Conservation (phyloP, 108 stramenopile genomes). For the Cyclostephanos tholiformis region DNA sequence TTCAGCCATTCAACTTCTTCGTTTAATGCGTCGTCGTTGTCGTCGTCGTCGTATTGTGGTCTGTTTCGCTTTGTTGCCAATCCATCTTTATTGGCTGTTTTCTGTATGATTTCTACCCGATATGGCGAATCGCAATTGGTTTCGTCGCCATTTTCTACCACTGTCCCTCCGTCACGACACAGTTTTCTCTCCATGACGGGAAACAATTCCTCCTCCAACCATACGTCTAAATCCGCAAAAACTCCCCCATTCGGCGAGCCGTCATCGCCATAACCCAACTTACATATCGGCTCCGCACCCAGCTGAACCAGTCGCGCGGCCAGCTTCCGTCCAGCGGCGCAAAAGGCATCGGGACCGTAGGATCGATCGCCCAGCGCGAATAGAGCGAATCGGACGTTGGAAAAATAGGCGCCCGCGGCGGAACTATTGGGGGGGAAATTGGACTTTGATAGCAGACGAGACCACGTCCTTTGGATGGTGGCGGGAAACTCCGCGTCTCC, state of each 20-base stretch:
- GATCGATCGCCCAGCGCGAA: conserved; percentile 87
- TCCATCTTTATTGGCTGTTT: background rate
- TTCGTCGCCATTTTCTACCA: background rate
- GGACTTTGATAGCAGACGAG: conserved; percentile 62
- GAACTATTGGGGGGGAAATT: background rate
- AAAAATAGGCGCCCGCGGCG: conserved; percentile 38
- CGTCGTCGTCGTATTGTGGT: background rate
- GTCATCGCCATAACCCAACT: conserved; percentile 87
- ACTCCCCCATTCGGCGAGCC: conserved; percentile 79
- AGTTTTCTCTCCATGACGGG: conserved; percentile 13
- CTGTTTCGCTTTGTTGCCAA: background rate
- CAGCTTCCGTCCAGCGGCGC: conserved; percentile 84
- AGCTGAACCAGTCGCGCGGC: conserved; percentile 78
- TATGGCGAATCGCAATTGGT: conserved; percentile 8
- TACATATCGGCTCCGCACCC: conserved; percentile 59
- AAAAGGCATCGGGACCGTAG: conserved; percentile 80
- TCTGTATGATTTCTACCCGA: background rate
- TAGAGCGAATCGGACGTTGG: conserved; percentile 58
- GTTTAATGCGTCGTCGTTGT: background rate
- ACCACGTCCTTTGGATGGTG: conserved; percentile 72
- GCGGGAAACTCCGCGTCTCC: conserved; percentile 85
- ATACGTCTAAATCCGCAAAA: conserved; percentile 81
- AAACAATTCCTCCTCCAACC: conserved; percentile 59
- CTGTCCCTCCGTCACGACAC: background rate
- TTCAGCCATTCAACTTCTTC: conserved; percentile 54